Base-by-base conservation (phyloP, 176 grass and related monocot species). In the Aegilops sharonensis region DNA sequence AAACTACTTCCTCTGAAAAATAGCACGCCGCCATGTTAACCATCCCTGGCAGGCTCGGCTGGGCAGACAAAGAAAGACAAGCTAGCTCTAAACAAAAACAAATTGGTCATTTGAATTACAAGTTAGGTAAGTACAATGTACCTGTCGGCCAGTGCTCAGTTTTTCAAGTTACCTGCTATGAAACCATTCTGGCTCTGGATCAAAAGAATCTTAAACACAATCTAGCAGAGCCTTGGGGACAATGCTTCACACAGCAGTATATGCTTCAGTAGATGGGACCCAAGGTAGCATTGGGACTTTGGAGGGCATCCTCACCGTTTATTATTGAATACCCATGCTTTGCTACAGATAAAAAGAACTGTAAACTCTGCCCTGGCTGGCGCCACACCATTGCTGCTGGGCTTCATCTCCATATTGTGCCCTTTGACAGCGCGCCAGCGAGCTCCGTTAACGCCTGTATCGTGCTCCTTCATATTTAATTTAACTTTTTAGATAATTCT, bases 91-190 rank as follows among this genome's bases (percentile, higher is more conserved):
- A 69, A 69, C 79, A 81, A 68, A 34, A 68, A 21, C 42, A 69
- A 68, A 68, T 68, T 81, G 63, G 30, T 18, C 9, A 50, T 35
- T 52, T 77, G 42, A 32, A 63, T 72, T 84, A 65, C 10, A 21
- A 62, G 72, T 37, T 77, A 54, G 50, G 61, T 77, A 56, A 36
- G 60, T 85, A 39, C 83, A 77, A 67, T 77, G 83, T 5, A 77
- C 83, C 29, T 85, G 59, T 20, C 25, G 11, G 56, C 60, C 18
- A 21, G 10, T 14, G 54, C 69, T 32, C 56, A 15, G 18, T 84
- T 47, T 40, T 30, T 21, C 50, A 67, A 67, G 13, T 24, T 59
- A 4, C 7, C 5, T 29, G 13, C 31, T 59, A 60, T 25, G 12
- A 59, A 8, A 45, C 56, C 54, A 6, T 32, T 45, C 17, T n/a